Evolutionary conservation across 371 early-diverging fungal genomes (phyloP).

Genomic region (Syncephalastrum monosporum): DNA sequence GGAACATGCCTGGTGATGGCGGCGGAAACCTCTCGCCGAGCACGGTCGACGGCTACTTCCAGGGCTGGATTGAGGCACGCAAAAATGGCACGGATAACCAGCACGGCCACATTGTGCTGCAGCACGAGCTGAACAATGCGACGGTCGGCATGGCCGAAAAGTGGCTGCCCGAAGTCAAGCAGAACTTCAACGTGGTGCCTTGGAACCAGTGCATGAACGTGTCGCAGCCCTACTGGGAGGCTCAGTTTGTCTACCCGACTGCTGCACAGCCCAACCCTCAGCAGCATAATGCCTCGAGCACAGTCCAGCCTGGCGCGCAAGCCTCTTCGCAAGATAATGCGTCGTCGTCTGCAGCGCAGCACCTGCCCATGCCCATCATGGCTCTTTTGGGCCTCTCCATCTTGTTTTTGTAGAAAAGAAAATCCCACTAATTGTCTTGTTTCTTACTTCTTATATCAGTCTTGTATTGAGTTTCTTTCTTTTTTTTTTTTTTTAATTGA

Average conservation of each 20-base stretch:
- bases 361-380: too few relatives aligned
- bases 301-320: neutral
- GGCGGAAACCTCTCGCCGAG: constrained; percentile 34
- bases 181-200: constrained; percentile 29
- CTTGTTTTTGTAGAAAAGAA: constrained; percentile 1
- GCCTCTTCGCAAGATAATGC: too few relatives aligned
- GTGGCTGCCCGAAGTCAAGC: constrained; percentile 34
- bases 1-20: constrained; percentile 35
- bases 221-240: constrained; percentile 35
- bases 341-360: too few relatives aligned
- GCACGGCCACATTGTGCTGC: constrained; percentile 38
- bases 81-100: constrained; percentile 35
- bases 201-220: constrained; percentile 30
- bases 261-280: constrained; percentile 6
- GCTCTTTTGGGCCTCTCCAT: too few relatives aligned
- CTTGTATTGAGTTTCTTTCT: neutral
- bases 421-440: neutral
- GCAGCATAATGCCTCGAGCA: neutral
- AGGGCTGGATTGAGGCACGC: constrained; percentile 33
- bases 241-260: constrained; percentile 20
- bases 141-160: constrained; percentile 37
- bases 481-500: neutral
- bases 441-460: neutral
- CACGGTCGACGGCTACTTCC: constrained; percentile 41
- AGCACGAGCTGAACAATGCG: constrained; percentile 41